Evolutionary conservation across 352 stramenopile species (phyloP).

Genomic region (Phytopythium boreale): DNA sequence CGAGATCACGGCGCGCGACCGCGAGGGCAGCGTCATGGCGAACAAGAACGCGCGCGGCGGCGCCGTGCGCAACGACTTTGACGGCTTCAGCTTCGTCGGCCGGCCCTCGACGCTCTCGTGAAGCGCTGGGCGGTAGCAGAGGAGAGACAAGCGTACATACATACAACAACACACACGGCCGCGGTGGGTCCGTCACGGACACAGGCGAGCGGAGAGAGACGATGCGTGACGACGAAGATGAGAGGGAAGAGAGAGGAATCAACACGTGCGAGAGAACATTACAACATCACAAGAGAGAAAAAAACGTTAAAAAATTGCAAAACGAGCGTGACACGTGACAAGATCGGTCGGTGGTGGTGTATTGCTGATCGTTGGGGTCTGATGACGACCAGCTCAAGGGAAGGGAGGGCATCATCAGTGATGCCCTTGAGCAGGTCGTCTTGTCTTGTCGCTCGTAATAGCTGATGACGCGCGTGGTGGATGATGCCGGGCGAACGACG

Average conservation of each 20-base stretch:
- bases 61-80: conserved; percentile 77
- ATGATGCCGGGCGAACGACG: neutral
- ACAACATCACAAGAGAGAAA: neutral
- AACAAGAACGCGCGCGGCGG: conserved; percentile 24
- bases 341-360: too few species aligned
- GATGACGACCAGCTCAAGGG: too few species aligned
- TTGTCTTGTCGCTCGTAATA: neutral
- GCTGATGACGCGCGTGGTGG: neutral
- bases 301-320: neutral
- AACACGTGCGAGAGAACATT: neutral
- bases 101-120: conserved; percentile 70
- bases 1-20: conserved; percentile 85
- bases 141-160: neutral
- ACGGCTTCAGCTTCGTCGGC: conserved; percentile 90
- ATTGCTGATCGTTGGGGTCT: neutral
- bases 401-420: too few species aligned
- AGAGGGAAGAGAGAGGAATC: neutral
- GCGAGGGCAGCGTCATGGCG: conserved; percentile 73
- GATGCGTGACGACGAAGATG: neutral
- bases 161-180: neutral
- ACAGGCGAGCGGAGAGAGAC: neutral
- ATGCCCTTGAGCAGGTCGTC: neutral
- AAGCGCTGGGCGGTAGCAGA: neutral
- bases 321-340: neutral
- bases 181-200: neutral